Evolutionary conservation across 108 stramenopile genomes (phyloP).

Genomic region (Mediolabrus comicus): DNA sequence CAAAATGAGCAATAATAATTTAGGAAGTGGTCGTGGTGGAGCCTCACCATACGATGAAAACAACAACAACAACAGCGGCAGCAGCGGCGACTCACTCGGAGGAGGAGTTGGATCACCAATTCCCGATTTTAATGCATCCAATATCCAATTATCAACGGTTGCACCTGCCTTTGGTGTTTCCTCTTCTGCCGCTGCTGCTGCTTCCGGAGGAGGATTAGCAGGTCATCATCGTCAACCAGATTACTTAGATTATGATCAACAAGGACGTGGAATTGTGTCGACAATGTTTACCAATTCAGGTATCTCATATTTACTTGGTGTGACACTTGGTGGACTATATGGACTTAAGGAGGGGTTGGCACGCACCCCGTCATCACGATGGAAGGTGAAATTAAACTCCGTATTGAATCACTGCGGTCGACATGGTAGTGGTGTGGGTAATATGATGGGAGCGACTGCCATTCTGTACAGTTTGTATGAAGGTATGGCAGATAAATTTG

Average conservation of each 20-base stretch:
- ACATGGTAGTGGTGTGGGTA: constrained; percentile 75
- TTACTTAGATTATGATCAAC: constrained; percentile 84
- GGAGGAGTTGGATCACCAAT: constrained; percentile 33
- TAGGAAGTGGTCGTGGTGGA: constrained; percentile 34
- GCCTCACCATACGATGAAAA: constrained; percentile 26
- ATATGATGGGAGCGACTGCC: constrained; percentile 76
- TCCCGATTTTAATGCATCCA: constrained; percentile 45
- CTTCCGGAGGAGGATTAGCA: too few species aligned
- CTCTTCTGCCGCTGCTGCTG: constrained; percentile 16
- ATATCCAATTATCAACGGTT: constrained; percentile 70
- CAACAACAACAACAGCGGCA: neutral
- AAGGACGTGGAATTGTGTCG: constrained; percentile 73
- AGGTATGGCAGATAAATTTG: constrained; percentile 45
- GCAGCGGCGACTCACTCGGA: too few species aligned
- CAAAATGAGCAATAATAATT: constrained; percentile 19
- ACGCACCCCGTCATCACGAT: constrained; percentile 66
- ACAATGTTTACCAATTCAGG: constrained; percentile 90
- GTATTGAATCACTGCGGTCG: constrained; percentile 84
- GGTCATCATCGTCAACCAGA: constrained; percentile 55
- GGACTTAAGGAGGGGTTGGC: constrained; percentile 74
- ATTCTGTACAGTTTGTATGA: constrained; percentile 83
- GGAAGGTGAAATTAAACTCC: constrained; percentile 82
- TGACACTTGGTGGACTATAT: constrained; percentile 70
- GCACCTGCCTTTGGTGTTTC: constrained; percentile 77
- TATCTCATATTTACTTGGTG: constrained; percentile 75